Evolutionary conservation across 2,329 filamentous ascomycete species (phyloP).

Genomic region (Colletotrichum sp.): DNA sequence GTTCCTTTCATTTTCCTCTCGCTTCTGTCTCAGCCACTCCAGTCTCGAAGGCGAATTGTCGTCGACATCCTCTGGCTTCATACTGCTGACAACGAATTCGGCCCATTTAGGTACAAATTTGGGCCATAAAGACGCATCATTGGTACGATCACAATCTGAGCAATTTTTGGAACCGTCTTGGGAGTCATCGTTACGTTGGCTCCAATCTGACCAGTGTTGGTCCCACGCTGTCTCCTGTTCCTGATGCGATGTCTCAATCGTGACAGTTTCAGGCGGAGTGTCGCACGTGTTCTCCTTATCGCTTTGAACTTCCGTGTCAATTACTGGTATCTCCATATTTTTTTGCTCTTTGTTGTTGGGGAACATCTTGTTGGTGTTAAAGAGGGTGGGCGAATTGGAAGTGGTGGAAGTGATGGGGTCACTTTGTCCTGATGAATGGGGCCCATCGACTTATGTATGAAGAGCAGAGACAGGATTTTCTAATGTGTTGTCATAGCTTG

Average conservation of each 20-base stretch:
- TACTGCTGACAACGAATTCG: not conserved
- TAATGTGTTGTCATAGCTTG: not conserved
- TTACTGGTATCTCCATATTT: not conserved
- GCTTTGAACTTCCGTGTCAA: not conserved
- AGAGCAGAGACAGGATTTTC: not conserved
- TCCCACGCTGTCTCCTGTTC: not conserved
- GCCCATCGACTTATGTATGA: not conserved
- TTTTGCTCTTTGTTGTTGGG: not conserved
- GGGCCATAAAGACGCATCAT: not conserved
- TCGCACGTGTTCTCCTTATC: not conserved
- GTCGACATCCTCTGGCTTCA: constrained; percentile 31
- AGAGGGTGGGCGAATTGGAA: not conserved
- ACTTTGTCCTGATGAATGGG: not conserved
- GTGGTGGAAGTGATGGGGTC: not conserved
- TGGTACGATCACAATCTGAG: not conserved
- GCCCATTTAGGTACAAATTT: not conserved
- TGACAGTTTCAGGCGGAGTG: not conserved
- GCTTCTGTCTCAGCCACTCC: constrained; percentile 43
- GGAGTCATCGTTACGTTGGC: constrained; percentile 19
- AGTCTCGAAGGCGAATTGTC: constrained; percentile 46
- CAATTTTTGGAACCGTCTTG: constrained; percentile 33
- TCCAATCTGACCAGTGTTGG: not conserved
- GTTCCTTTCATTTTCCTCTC: constrained; percentile 54
- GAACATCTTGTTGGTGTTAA: not conserved
- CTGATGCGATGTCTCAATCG: not conserved